Conservation (phyloP, 1,284 basidiomycete species). For the Trichosporon asahii region DNA sequence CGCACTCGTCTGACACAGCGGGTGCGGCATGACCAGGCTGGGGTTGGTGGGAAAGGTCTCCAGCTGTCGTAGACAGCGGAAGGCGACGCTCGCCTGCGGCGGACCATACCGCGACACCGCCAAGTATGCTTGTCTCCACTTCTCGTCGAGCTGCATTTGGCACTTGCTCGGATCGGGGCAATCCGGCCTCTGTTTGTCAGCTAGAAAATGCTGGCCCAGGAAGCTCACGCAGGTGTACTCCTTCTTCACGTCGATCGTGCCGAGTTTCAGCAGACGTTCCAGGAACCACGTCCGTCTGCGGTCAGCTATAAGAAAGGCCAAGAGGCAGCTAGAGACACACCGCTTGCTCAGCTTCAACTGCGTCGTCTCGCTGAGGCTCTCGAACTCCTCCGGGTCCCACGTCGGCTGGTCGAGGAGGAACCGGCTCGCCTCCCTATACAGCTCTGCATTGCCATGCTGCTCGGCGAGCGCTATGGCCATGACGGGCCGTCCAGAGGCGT, state of each 20-base stretch:
- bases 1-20: conserved; percentile 79
- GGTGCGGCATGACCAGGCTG: conserved; percentile 82
- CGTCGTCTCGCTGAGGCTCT: conserved; percentile 71
- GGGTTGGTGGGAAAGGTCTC: conserved; percentile 71
- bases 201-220: background rate
- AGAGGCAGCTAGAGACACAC: no score
- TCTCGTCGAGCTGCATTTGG: conserved; percentile 84
- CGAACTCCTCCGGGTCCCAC: conserved; percentile 67
- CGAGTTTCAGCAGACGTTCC: conserved; percentile 86
- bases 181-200: conserved; percentile 61
- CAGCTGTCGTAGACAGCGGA: conserved; percentile 32
- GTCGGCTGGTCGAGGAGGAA: conserved; percentile 78
- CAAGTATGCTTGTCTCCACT: conserved; percentile 83
- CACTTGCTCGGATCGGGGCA: conserved; percentile 78
- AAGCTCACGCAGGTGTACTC: conserved; percentile 55
- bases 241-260: conserved; percentile 75
- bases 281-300: conserved; percentile 83
- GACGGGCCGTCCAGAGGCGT: conserved; percentile 83
- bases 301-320: no score
- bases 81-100: conserved; percentile 40
- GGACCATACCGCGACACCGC: conserved; percentile 79
- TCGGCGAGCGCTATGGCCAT: conserved; percentile 88
- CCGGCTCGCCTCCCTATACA: conserved; percentile 81
- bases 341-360: conserved; percentile 81
- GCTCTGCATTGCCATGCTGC: conserved; percentile 75